Evolutionary conservation across 257 asterid species (phyloP), one percentile per base, ranked within the genome.

Genomic region (Nicotiana undulata): DNA sequence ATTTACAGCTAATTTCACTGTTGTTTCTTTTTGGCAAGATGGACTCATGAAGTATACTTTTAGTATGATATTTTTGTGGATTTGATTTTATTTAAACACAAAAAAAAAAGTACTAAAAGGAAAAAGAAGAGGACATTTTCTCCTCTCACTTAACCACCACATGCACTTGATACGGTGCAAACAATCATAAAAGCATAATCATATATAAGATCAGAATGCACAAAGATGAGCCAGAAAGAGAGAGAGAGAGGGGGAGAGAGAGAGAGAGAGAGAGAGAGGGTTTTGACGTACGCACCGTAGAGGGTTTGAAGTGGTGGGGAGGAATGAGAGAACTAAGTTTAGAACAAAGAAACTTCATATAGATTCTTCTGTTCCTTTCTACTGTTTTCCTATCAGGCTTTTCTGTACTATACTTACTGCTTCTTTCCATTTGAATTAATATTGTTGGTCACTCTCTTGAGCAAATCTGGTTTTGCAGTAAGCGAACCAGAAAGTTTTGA

Each of bases 321-420:
- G 87, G 87, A 52, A 84, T 74, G 34, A 84, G 75, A 60, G 87
- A 78, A 70, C 56, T 37, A 17, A 84, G 87, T 59, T 77, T 44
- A 24, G 52, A 51, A 56, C 75, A 26, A 15, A 84, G 85, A 66
- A 5, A 15, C 68, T 84, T 84, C 87, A 84, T 84, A 8, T 52
- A 79, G 6, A 77, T 77, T 78, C 87, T 84, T 52, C 87, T 51
- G 59, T 81, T 84, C 59, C 80, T 84, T 46, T 84, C 87, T 3
- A 81, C 49, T 11, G 79, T 84, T 51, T 81, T 81, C 44, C 87
- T 53, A 28, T 81, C 87, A 17, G 20, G 58, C 58, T 53, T 81
- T 51, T 32, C 53, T 51, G 60, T 4, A 55, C 20, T 9, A 29
- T 53, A 32, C 6, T 34, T 34, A 3, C 12, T 68, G 32, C 32